phyloP scores from a whole-genome alignment of 2,329 filamentous ascomycete species.

The Botrytis deweyae region DNA sequence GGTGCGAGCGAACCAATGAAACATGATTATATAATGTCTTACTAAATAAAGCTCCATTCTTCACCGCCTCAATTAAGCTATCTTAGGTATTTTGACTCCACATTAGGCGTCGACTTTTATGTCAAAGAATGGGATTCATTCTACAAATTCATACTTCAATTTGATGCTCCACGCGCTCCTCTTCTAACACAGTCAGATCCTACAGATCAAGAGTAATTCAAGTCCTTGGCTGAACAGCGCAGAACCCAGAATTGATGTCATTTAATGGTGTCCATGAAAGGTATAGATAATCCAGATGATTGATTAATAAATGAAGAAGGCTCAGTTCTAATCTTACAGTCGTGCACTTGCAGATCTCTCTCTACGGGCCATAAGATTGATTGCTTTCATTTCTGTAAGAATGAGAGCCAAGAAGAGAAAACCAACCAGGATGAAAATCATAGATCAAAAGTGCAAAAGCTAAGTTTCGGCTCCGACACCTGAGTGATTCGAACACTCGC shows the following conservation, averaged over 20 bases:
- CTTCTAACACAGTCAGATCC: not conserved
- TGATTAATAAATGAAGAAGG: not conserved
- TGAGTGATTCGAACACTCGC: slow-evolving; percentile 22
- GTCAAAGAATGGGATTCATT: slow-evolving; percentile 6
- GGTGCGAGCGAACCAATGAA: slow-evolving; percentile 1
- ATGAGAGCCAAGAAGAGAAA: not conserved
- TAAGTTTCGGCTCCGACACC: not conserved
- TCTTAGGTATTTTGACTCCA: not conserved
- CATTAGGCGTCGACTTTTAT: not conserved
- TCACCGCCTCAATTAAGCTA: not conserved
- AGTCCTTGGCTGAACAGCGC: not conserved
- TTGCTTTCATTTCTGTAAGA: not conserved
- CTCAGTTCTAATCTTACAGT: not conserved
- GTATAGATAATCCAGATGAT: not conserved
- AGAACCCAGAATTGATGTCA: not conserved
- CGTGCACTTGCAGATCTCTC: not conserved
- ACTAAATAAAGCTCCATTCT: not conserved
- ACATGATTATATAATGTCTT: not conserved
- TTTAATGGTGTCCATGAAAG: not conserved
- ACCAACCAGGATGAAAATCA: too few species aligned
- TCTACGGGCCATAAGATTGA: not conserved
- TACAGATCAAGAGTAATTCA: not conserved
- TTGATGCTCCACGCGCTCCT: not conserved
- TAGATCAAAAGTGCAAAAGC: not conserved
- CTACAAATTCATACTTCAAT: not conserved